Conservation (phyloP, 2,329 filamentous ascomycete species). For the Eutypella sp. region DNA sequence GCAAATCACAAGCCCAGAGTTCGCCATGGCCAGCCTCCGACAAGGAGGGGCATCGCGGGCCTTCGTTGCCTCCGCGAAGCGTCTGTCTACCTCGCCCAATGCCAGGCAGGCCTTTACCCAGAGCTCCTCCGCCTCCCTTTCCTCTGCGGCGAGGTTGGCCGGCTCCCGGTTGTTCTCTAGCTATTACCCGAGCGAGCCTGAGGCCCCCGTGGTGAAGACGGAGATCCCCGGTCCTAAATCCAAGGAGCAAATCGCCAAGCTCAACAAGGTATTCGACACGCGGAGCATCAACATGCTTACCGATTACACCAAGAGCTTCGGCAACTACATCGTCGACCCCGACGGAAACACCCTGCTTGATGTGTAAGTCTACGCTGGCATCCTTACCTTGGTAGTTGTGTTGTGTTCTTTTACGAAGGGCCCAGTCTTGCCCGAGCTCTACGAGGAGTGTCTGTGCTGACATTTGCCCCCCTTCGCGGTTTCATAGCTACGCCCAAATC, state of each 20-base stretch:
- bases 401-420: no score
- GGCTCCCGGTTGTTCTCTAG: constrained; percentile 22
- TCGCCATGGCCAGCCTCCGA: constrained; percentile 23
- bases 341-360: constrained; percentile 71
- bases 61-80: constrained; percentile 15
- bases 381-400: no score
- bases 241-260: constrained; percentile 61
- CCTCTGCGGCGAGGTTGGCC: constrained; percentile 14
- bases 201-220: constrained; percentile 48
- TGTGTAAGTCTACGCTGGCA: constrained; percentile 49
- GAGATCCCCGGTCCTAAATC: constrained; percentile 73
- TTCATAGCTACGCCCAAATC: constrained; percentile 73
- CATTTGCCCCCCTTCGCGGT: background rate
- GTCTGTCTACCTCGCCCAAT: constrained; percentile 8
- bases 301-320: constrained; percentile 68
- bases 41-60: constrained; percentile 21
- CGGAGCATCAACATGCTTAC: constrained; percentile 78
- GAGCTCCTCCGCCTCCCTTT: constrained; percentile 11
- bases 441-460: no score
- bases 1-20: background rate
- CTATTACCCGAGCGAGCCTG: constrained; percentile 41
- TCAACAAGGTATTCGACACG: constrained; percentile 79
- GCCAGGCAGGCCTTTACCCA: constrained; percentile 10
- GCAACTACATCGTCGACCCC: constrained; percentile 75
- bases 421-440: no score